Evolutionary conservation across 73 alveolate species (phyloP).

Genomic region (Paraurostyla sp.): DNA sequence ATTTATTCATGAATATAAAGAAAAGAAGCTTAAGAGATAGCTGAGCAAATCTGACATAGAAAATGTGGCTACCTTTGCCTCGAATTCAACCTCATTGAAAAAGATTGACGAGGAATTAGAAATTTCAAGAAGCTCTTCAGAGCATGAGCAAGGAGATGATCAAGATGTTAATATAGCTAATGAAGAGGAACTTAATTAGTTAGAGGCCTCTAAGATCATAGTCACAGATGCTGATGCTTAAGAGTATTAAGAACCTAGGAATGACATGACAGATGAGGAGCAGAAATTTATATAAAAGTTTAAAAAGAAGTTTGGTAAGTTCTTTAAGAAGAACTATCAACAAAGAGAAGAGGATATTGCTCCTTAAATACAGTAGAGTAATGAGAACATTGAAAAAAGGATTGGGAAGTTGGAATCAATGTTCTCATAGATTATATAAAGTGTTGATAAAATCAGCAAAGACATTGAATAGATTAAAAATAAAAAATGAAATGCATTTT

Average conservation of each 20-base stretch:
- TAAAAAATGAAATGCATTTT: no score
- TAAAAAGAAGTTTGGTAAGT: neutral
- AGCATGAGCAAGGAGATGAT: constrained; percentile 14
- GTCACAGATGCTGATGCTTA: neutral
- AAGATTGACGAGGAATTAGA: constrained; percentile 42
- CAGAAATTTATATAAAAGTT: neutral
- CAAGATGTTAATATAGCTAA: neutral
- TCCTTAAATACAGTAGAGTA: neutral
- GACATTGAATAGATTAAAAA: neutral
- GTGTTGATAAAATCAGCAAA: neutral
- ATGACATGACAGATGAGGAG: neutral
- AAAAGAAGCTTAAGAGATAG: neutral
- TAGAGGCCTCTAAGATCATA: neutral
- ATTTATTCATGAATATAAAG: constrained; percentile 28
- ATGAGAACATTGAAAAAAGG: neutral
- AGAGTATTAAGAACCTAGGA: neutral
- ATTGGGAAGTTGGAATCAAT: neutral
- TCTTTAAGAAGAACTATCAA: neutral
- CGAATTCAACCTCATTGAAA: neutral
- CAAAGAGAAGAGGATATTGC: neutral
- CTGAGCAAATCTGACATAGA: constrained; percentile 13
- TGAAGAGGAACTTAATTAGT: neutral
- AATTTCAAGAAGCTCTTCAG: neutral
- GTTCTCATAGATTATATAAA: neutral
- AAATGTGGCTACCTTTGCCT: neutral